Evolutionary conservation across 2,329 filamentous ascomycete genomes (phyloP).

Genomic region (Trichoderma afroharzianum): DNA sequence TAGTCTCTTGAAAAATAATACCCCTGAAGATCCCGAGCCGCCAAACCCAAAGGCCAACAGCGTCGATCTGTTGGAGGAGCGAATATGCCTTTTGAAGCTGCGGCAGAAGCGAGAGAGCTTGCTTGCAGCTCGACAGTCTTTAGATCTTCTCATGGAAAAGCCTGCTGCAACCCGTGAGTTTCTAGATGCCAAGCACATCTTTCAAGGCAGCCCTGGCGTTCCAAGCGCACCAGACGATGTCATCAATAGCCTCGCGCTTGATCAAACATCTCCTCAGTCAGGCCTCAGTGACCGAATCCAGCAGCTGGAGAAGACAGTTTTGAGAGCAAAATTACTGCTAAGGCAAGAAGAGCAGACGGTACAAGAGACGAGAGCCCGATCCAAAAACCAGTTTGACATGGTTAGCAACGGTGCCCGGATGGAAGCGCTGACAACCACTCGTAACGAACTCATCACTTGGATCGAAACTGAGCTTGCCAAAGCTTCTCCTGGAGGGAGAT

Average conservation of each 20-base stretch:
- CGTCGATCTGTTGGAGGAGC: conserved; percentile 42
- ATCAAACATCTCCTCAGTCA: conserved; percentile 35
- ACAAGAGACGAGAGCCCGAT: conserved; percentile 42
- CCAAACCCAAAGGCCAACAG: conserved; percentile 19
- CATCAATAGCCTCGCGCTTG: conserved; percentile 46
- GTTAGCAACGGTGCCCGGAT: conserved; percentile 42
- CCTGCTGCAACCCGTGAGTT: conserved; percentile 50
- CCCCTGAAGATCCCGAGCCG: conserved; percentile 21
- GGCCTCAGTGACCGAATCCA: conserved; percentile 48
- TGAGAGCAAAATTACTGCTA: conserved; percentile 55
- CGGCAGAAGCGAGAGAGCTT: conserved; percentile 51
- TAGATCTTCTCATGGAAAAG: conserved; percentile 49
- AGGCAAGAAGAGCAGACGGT: conserved; percentile 55
- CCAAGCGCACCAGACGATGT: conserved; percentile 52
- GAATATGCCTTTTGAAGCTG: conserved; percentile 49
- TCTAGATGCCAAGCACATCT: conserved; percentile 48
- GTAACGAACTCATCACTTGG: conserved; percentile 61
- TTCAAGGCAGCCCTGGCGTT: conserved; percentile 40
- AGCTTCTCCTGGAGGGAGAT: conserved; percentile 39
- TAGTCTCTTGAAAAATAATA: conserved; percentile 29
- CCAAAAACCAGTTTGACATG: conserved; percentile 34
- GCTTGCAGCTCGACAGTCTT: conserved; percentile 46
- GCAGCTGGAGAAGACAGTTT: conserved; percentile 54
- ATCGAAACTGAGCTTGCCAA: conserved; percentile 60
- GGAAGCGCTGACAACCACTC: conserved; percentile 52